Conservation (phyloP, 2,329 filamentous ascomycete species). For the Tolypocladium capitatum region DNA sequence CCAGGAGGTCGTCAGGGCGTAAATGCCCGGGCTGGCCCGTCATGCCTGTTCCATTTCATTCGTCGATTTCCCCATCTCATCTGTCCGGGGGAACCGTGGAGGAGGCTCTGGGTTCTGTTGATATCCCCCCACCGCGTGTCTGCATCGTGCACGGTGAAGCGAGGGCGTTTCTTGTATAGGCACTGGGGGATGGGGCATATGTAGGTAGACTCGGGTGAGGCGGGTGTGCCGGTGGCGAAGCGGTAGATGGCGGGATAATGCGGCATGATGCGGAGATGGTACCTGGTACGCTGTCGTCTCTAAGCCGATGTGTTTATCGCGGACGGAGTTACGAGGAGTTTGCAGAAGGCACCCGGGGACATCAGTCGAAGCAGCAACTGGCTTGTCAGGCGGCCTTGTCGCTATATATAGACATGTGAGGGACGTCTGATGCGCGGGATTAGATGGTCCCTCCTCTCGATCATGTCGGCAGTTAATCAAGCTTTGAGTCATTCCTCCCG, state of each 20-base stretch:
- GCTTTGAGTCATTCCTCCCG: too few species aligned
- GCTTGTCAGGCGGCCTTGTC: too few species aligned
- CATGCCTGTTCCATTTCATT: not conserved
- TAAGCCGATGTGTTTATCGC: not conserved
- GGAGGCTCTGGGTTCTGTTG: not conserved
- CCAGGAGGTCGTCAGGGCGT: constrained; percentile 33
- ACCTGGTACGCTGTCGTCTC: too few species aligned
- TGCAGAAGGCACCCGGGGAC: too few species aligned
- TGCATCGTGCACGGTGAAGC: not conserved
- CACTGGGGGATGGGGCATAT: not conserved
- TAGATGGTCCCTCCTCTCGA: too few species aligned
- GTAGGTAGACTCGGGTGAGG: not conserved
- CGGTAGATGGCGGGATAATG: not conserved
- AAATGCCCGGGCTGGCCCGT: too few species aligned
- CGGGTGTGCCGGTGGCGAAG: not conserved
- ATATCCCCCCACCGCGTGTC: not conserved
- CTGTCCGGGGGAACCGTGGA: not conserved
- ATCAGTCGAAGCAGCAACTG: too few species aligned
- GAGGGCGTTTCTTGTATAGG: not conserved
- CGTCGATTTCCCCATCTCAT: not conserved
- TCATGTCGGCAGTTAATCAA: too few species aligned
- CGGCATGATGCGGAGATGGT: not conserved
- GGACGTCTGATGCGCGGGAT: too few species aligned
- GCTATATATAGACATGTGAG: too few species aligned
- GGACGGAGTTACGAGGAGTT: too few species aligned